phyloP scores from a whole-genome alignment of 768 basidiomycete genomes.

The Brasilioporus rufonigricans region DNA sequence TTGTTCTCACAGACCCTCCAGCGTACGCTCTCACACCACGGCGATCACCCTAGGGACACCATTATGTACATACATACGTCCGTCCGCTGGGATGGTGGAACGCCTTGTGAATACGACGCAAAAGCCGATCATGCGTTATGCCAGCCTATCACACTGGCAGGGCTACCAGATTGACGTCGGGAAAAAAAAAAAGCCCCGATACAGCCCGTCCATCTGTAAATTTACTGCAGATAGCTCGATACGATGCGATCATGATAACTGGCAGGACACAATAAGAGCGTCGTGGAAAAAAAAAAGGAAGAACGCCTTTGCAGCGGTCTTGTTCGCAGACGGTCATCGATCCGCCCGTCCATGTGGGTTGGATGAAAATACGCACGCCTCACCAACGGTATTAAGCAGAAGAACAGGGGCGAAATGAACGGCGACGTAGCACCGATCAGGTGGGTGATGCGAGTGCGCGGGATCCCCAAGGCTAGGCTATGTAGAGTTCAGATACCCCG shows the following conservation, averaged over 20 bases:
- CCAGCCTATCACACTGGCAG: too few relatives aligned
- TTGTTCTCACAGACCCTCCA: conserved; percentile 8
- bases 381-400: conserved; percentile 4
- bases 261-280: too few relatives aligned
- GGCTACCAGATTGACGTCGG: not conserved
- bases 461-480: not conserved
- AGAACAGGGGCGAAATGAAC: conserved; percentile 6
- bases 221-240: too few relatives aligned
- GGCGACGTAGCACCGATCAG: conserved; percentile 13
- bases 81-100: not conserved
- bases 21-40: conserved; percentile 27
- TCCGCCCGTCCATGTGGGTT: not conserved
- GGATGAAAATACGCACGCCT: not conserved
- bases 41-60: conserved; percentile 12
- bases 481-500: too few relatives aligned
- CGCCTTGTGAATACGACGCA: too few relatives aligned
- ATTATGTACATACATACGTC: conserved; percentile 14
- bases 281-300: not conserved
- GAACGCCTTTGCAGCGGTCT: too few relatives aligned
- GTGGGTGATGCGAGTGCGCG: not conserved
- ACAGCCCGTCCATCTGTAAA: too few relatives aligned
- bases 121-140: too few relatives aligned
- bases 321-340: not conserved
- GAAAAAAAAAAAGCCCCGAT: not conserved
- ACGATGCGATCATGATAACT: too few relatives aligned